Evolutionary conservation across 73 alveolate genomes (phyloP).

Genomic region (Paramecium sonneborni): DNA sequence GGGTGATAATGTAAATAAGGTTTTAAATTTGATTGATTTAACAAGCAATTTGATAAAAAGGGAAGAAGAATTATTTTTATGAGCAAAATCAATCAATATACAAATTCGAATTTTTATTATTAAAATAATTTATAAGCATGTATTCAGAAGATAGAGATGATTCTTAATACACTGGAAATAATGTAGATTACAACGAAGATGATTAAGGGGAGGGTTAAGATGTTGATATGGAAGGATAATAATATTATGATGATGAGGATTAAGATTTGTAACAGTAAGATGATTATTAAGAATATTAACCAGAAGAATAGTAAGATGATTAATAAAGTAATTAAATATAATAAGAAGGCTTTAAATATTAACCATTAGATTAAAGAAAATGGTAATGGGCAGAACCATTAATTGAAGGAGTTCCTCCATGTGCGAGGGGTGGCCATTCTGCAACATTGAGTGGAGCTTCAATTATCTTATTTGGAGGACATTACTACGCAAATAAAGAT

Average conservation of each 20-base stretch:
- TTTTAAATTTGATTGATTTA: conserved; percentile 40
- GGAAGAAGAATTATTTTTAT: conserved; percentile 54
- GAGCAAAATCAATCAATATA: not conserved
- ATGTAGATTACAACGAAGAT: not conserved
- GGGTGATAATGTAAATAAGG: conserved; percentile 42
- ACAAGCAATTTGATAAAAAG: conserved; percentile 63
- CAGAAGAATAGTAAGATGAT: not conserved
- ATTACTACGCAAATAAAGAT: conserved; percentile 89
- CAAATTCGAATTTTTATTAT: not conserved
- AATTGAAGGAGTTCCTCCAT: conserved; percentile 96
- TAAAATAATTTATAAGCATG: not conserved
- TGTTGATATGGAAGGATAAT: not conserved
- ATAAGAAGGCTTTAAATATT: not conserved
- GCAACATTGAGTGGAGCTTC: conserved; percentile 97
- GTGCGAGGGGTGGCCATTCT: conserved; percentile 98
- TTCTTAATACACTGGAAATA: not conserved
- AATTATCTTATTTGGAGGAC: conserved; percentile 95
- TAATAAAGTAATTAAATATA: not conserved
- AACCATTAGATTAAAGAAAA: conserved; percentile 73
- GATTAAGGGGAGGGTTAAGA: not conserved
- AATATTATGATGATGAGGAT: conserved; percentile 33
- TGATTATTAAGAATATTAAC: not conserved
- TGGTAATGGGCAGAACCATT: conserved; percentile 89
- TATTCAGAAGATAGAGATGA: not conserved
- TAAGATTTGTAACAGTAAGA: not conserved